phyloP scores from a whole-genome alignment of 176 grass and related monocot species.

The Aegilops tauschii region DNA sequence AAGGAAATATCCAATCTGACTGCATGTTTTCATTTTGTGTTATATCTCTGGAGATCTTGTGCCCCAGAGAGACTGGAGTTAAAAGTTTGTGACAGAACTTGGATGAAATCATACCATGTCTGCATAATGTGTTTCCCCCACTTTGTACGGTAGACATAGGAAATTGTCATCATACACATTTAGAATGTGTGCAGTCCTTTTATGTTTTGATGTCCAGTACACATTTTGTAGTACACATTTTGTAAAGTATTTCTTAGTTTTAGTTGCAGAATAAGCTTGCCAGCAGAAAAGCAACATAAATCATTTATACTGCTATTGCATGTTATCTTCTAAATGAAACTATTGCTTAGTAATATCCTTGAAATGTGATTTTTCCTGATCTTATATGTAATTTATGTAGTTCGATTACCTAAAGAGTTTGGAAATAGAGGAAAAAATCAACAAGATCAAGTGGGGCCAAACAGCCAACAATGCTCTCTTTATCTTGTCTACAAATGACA shows the following conservation, averaged over 20 bases:
- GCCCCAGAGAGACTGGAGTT: background rate
- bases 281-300: slow-evolving; percentile 2
- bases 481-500: slow-evolving; percentile 90
- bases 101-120: background rate
- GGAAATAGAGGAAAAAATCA: slow-evolving; percentile 97
- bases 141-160: background rate
- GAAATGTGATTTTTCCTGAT: slow-evolving; percentile 20
- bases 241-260: slow-evolving; percentile 5
- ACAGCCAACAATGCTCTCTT: slow-evolving; percentile 73
- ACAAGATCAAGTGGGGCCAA: slow-evolving; percentile 89
- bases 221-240: background rate
- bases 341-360: background rate
- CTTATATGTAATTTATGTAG: slow-evolving; percentile 51
- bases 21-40: slow-evolving; percentile 18
- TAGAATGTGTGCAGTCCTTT: background rate
- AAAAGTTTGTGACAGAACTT: slow-evolving; percentile 10
- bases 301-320: slow-evolving; percentile 8
- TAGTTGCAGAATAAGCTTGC: slow-evolving; percentile 18
- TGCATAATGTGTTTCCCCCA: background rate
- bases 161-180: background rate
- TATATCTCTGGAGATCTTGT: slow-evolving; percentile 21
- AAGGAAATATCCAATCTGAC: slow-evolving; percentile 10
- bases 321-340: slow-evolving; percentile 16
- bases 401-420: slow-evolving; percentile 97
- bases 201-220: background rate